These are phyloP conservation scores for Yamadazyma paraphyllophila DNA, from an alignment of 805 yeast species.

Conservation along the genomic window DNA sequence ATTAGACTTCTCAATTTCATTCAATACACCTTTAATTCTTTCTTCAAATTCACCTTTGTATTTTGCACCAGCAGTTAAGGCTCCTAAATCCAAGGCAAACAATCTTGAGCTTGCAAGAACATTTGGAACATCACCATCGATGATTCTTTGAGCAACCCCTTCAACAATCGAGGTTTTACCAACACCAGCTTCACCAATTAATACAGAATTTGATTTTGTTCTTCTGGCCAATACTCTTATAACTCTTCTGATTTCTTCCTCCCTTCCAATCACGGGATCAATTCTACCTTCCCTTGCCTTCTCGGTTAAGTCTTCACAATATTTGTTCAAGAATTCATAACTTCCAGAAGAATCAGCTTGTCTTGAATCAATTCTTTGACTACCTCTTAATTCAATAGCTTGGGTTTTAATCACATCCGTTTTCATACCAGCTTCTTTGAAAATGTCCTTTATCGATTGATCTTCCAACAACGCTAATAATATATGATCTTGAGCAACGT, in stretches of 20 bases:
- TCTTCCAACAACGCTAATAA: slow-evolving; percentile 84
- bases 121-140: slow-evolving; percentile 92
- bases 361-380: slow-evolving; percentile 87
- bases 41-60: slow-evolving; percentile 99
- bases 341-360: slow-evolving; percentile 87
- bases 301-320: slow-evolving; percentile 92
- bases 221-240: slow-evolving; percentile 95
- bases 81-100: slow-evolving; percentile 90
- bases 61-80: slow-evolving; percentile 97
- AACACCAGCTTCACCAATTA: slow-evolving; percentile 99
- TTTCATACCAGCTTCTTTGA: slow-evolving; percentile 70
- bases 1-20: slow-evolving; percentile 86
- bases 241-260: slow-evolving; percentile 94
- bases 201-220: slow-evolving; percentile 92
- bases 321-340: slow-evolving; percentile 81
- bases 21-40: slow-evolving; percentile 92
- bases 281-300: slow-evolving; percentile 91
- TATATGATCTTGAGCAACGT: slow-evolving; percentile 91
- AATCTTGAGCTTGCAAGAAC: slow-evolving; percentile 78
- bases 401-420: slow-evolving; percentile 73
- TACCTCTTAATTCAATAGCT: slow-evolving; percentile 79
- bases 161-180: slow-evolving; percentile 98
- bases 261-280: slow-evolving; percentile 98
- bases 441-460: slow-evolving; percentile 59
- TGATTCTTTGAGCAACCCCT: slow-evolving; percentile 96